These are phyloP conservation scores for Scutellaria baicalensis DNA, from an alignment of 257 asterid genomes.

Conservation along the genomic window DNA sequence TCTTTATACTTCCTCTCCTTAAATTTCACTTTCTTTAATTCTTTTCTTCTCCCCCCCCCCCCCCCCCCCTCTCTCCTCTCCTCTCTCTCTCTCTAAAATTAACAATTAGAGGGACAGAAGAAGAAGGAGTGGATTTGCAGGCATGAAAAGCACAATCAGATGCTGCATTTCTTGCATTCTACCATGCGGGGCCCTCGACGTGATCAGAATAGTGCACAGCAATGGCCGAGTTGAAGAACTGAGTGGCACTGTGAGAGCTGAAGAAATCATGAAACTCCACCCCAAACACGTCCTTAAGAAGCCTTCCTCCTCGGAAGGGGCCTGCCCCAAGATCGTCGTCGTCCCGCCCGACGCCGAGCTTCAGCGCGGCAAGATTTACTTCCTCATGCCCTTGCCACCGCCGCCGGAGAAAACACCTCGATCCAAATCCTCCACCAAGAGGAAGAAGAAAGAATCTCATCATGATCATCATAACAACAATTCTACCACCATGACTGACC, in stretches of 20 bases:
- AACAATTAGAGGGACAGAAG: neutral
- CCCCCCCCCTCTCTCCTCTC: too few relatives aligned
- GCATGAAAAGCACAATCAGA: slow-evolving; percentile 65
- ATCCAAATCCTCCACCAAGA: slow-evolving; percentile 26
- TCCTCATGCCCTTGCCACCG: slow-evolving; percentile 72
- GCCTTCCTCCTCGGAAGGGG: slow-evolving; percentile 48
- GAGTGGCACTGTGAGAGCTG: slow-evolving; percentile 58
- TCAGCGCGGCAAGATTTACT: slow-evolving; percentile 88
- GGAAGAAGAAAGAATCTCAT: slow-evolving; percentile 36
- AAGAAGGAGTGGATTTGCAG: neutral
- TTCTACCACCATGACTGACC: slow-evolving; percentile 10
- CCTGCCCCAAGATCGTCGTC: slow-evolving; percentile 58
- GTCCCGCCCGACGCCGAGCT: slow-evolving; percentile 80
- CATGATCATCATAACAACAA: neutral
- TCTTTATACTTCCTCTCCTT: slow-evolving; percentile 12
- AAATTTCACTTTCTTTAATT: slow-evolving; percentile 3
- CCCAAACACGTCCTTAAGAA: slow-evolving; percentile 88
- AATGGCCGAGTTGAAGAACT: slow-evolving; percentile 84
- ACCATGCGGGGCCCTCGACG: slow-evolving; percentile 97
- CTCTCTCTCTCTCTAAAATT: slow-evolving; percentile 11
- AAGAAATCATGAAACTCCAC: slow-evolving; percentile 68
- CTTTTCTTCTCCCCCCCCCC: too few relatives aligned
- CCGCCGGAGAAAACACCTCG: slow-evolving; percentile 33
- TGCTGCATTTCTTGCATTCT: slow-evolving; percentile 99
- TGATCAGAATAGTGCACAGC: slow-evolving; percentile 77